These are phyloP conservation scores for Singerocomus rubriflavus DNA, from an alignment of 1,284 basidiomycete genomes.

Conservation along the genomic window DNA sequence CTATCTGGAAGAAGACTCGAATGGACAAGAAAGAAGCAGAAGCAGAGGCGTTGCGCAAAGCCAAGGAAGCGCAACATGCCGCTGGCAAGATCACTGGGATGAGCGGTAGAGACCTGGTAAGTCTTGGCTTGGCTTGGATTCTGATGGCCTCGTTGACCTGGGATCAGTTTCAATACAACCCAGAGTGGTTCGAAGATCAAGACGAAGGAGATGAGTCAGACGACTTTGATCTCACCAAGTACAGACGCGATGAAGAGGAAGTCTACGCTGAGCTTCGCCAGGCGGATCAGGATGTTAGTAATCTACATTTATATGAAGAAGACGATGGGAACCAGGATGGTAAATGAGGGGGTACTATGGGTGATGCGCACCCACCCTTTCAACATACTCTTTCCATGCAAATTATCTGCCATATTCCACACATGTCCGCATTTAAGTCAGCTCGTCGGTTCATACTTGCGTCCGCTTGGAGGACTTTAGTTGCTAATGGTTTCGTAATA, in stretches of 20 bases:
- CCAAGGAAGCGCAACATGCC: conserved; percentile 81
- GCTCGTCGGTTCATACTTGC: neutral
- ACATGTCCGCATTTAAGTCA: neutral
- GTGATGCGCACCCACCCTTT: neutral
- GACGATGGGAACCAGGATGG: conserved; percentile 15
- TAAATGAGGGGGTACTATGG: neutral
- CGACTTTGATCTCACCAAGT: conserved; percentile 35
- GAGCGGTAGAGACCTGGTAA: conserved; percentile 92
- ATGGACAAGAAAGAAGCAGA: conserved; percentile 93
- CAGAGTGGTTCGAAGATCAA: conserved; percentile 90
- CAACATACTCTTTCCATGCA: neutral
- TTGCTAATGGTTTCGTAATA: conserved; percentile 19
- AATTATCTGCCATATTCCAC: neutral
- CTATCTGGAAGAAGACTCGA: conserved; percentile 91
- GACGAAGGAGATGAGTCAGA: conserved; percentile 68
- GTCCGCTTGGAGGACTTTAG: neutral
- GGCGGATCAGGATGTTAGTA: conserved; percentile 15
- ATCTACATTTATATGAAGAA: conserved; percentile 24
- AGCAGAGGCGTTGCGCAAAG: conserved; percentile 73
- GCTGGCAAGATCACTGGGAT: conserved; percentile 93
- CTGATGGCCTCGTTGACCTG: conserved; percentile 8
- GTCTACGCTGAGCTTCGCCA: conserved; percentile 26
- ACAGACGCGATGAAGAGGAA: conserved; percentile 31
- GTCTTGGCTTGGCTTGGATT: conserved; percentile 24
- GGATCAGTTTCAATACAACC: conserved; percentile 87